Conservation (phyloP, 2,329 filamentous ascomycete species). For the Pseudophaeomoniella oleicola region DNA sequence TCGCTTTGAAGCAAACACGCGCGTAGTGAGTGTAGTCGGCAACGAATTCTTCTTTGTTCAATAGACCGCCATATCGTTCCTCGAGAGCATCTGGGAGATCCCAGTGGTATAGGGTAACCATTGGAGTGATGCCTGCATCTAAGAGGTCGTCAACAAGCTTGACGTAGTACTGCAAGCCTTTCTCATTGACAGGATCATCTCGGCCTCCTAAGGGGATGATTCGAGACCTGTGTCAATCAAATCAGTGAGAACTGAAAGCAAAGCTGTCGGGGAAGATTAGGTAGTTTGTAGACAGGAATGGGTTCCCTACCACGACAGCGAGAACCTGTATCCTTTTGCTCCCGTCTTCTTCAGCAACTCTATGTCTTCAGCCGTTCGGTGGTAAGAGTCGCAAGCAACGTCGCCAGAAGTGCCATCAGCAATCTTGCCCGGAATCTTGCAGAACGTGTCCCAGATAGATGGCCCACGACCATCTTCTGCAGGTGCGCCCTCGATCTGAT, state of each 20-base stretch:
- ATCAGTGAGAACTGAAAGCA: background rate
- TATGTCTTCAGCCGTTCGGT: constrained; percentile 64
- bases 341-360: constrained; percentile 60
- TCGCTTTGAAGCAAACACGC: constrained; percentile 56
- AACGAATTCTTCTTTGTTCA: constrained; percentile 71
- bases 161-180: constrained; percentile 63
- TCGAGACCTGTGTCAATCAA: constrained; percentile 36
- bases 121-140: constrained; percentile 60
- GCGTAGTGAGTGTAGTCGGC: constrained; percentile 70
- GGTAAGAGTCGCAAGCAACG: constrained; percentile 76
- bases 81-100: constrained; percentile 68
- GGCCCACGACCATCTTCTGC: constrained; percentile 64
- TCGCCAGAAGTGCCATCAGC: constrained; percentile 61
- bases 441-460: constrained; percentile 87
- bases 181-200: constrained; percentile 65
- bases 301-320: constrained; percentile 51
- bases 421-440: constrained; percentile 65
- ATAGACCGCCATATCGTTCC: constrained; percentile 64
- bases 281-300: no score
- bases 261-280: background rate
- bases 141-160: constrained; percentile 66
- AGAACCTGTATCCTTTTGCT: constrained; percentile 68
- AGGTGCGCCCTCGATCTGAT: constrained; percentile 71
- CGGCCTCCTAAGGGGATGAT: constrained; percentile 77
- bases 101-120: constrained; percentile 81